Evolutionary conservation across 108 stramenopile species (phyloP).

Genomic region (Cyclotella baltica): DNA sequence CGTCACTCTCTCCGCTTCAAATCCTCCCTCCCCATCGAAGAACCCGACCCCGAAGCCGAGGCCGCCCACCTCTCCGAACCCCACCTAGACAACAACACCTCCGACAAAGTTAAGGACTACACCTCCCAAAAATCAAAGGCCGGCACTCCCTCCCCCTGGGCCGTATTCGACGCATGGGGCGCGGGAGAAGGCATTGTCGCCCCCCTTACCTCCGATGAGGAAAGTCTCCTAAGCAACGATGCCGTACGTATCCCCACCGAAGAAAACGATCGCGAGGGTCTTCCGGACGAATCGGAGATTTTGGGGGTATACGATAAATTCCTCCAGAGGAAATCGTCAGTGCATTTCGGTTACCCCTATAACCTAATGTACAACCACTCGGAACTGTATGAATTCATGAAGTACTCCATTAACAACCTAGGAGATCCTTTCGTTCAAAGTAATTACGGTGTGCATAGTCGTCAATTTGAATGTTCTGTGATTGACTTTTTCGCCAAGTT

Average conservation of each 20-base stretch:
- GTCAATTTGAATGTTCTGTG: conserved; percentile 88
- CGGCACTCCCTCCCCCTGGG: conserved; percentile 89
- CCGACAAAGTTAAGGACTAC: conserved; percentile 47
- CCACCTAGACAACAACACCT: conserved; percentile 56
- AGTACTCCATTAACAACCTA: conserved; percentile 91
- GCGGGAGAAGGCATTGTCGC: conserved; percentile 68
- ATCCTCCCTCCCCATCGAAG: conserved; percentile 11
- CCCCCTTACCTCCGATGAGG: conserved; percentile 55
- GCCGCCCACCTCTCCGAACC: conserved; percentile 19
- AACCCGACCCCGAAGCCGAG: background rate
- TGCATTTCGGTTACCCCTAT: conserved; percentile 91
- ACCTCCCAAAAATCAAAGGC: conserved; percentile 61
- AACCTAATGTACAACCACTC: conserved; percentile 91
- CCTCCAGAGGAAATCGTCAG: conserved; percentile 68
- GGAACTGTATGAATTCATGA: conserved; percentile 87
- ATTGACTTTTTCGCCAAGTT: conserved; percentile 91
- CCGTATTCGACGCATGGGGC: conserved; percentile 93
- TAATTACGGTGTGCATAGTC: conserved; percentile 87
- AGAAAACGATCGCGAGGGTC: conserved; percentile 35
- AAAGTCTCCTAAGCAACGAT: conserved; percentile 53
- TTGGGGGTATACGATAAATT: conserved; percentile 76
- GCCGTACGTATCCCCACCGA: conserved; percentile 75
- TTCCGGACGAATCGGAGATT: conserved; percentile 77
- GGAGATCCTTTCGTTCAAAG: conserved; percentile 88
- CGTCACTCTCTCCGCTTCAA: conserved; percentile 9